Evolutionary conservation across 805 yeast genomes (phyloP), one percentile per base, ranked within the genome.

Genomic region (Candida ulmi): DNA sequence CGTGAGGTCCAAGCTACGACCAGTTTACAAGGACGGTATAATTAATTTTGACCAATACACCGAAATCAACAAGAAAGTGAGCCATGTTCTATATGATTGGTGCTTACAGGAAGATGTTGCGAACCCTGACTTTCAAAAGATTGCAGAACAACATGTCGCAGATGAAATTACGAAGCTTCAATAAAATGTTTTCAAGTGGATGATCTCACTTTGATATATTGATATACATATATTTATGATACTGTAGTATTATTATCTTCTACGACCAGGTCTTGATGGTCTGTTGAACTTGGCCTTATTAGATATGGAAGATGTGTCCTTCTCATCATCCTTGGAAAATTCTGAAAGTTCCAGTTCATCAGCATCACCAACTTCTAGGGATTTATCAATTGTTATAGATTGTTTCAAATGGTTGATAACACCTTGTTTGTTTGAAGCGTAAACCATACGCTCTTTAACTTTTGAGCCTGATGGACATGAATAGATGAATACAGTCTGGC

Each of bases 381-480:
- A 74, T 27, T 68, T 68, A 9, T 57, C 54, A 27, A 70, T 49
- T 1, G 55, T 57, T 33, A 62, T 62, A 8, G 54, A 41, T 16
- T 55, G 45, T 43, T 71, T 67, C 54, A 84, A 63, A 42, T 72
- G 68, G 34, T 66, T 69, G 26, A 79, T 60, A 39, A 83, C 70
- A 8, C 82, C 83, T 38, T 69, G 71, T 55, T 80, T 83, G 45
- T 82, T 83, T 3, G 95, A 76, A 1, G 99, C 98, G 55, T 88
- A 88, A 37, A 88, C 60, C 97, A 91, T 91, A 52, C 98, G 74
- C 38, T 88, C 93, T 60, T 82, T 84, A 30, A 93, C 93, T 61
- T 80, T 81, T 32, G 96, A 82, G 1, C 90, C 88, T 0, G 95
- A 78, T 4, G 99, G 98, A 60, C 96, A 90, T 8, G 91, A 72